phyloP scores from a whole-genome alignment of 163 green algal genomes.

The Chlamydomonas reinhardtii region DNA sequence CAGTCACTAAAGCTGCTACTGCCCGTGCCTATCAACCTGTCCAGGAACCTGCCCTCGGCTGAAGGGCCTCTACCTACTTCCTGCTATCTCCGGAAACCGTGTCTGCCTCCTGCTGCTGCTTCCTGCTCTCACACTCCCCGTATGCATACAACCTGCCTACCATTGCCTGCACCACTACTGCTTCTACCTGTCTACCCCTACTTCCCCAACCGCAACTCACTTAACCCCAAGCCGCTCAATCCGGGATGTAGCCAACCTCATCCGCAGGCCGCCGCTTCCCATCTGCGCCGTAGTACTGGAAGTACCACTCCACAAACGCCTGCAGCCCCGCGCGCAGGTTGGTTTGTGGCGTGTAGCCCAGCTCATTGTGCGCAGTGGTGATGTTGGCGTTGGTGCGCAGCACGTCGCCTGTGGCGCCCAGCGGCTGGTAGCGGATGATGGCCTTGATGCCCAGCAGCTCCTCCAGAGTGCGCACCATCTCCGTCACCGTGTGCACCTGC shows the following conservation, averaged over 20 bases:
- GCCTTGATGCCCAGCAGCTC: conserved; percentile 69
- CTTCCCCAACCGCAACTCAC: no score
- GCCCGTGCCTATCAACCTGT: no score
- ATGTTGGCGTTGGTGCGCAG: conserved; percentile 86
- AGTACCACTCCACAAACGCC: conserved; percentile 82
- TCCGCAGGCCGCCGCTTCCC: conserved; percentile 38
- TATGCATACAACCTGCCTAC: no score
- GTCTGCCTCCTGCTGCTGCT: no score
- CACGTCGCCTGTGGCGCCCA: conserved; percentile 83
- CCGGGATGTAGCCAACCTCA: conserved; percentile 51
- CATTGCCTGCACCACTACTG: no score
- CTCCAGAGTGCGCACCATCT: conserved; percentile 80
- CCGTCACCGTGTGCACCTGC: conserved; percentile 75
- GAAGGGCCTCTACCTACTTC: no score
- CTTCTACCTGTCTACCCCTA: no score
- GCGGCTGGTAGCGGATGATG: conserved; percentile 70
- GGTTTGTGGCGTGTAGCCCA: conserved; percentile 53
- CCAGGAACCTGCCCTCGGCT: no score
- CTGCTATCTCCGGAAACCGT: no score
- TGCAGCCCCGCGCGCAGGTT: conserved; percentile 72
- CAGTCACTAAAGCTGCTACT: no score
- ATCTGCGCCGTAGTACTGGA: conserved; percentile 66
- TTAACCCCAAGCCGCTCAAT: not conserved
- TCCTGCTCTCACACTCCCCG: no score
- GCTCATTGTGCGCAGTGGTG: conserved; percentile 52